These are phyloP conservation scores for Clarkia xantiana DNA, from an alignment of 345 rosid genomes.

Conservation along the genomic window DNA sequence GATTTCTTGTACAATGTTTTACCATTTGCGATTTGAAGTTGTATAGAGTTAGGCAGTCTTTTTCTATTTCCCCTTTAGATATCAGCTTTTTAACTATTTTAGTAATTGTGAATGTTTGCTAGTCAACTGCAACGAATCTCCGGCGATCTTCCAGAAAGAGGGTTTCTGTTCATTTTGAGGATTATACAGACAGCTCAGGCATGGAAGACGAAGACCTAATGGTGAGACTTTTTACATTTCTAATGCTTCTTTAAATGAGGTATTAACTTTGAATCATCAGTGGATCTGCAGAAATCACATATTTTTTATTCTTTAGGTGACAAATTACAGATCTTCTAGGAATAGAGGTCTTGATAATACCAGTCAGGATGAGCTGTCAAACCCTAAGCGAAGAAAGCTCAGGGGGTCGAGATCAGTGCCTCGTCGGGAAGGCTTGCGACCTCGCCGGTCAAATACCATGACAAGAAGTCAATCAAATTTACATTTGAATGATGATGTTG, in stretches of 20 bases:
- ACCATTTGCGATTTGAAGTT: neutral
- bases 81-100: conserved; percentile 7
- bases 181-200: conserved; percentile 80
- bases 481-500: conserved; percentile 56
- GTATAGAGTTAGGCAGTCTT: neutral
- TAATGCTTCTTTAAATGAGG: neutral
- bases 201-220: conserved; percentile 87
- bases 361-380: conserved; percentile 43
- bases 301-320: conserved; percentile 32
- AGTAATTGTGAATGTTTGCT: conserved; percentile 14
- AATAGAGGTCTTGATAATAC: conserved; percentile 38
- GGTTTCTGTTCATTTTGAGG: conserved; percentile 65
- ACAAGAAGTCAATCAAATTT: conserved; percentile 34
- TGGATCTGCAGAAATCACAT: conserved; percentile 1
- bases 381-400: conserved; percentile 42
- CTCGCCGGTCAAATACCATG: conserved; percentile 58
- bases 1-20: neutral
- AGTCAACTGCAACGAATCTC: conserved; percentile 68
- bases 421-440: conserved; percentile 98
- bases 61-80: neutral
- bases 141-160: conserved; percentile 94
- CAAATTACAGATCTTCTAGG: conserved; percentile 43
- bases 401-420: conserved; percentile 46
- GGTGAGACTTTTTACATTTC: conserved; percentile 33
- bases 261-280: neutral